Base-by-base conservation (phyloP, 2,329 filamentous ascomycete species). In the Cryphonectria naterciae region DNA sequence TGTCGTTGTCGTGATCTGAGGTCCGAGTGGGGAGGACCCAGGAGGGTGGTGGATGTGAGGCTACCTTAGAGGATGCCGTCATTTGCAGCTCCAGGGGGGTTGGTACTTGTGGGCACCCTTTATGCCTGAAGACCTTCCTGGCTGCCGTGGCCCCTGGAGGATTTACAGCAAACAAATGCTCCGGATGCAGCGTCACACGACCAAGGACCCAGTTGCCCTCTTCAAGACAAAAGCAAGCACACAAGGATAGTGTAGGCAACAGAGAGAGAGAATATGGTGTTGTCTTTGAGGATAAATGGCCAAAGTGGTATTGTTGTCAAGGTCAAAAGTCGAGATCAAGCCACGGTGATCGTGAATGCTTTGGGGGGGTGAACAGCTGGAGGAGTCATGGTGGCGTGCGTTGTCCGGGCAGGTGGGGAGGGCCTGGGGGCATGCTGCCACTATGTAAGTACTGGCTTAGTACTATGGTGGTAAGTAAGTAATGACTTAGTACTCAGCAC, bases 81-180 rank as follows among this genome's bases (percentile, higher is more conserved):
- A 65, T 65, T 49, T 43, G 43, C 63, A 65, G 63, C 43, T 52
- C 63, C 63, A 22, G 41, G 63, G 41, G 63, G 63, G 63, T 65
- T 35, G 39, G 61, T n/a, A 10, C 41, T 17, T 15, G 41, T 64
- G 25, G 37, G 61, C 61, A 64, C 61, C 61, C 28, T 32, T 39
- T 64, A 39, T n/a, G 41, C 63, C 25, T n/a, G 58, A 61, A 61
- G 58, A 65, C 39, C 63, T 49, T 22, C 41, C 39, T 64, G 41
- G 37, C 37, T 17, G 37, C 61, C 22, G 25, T 13, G n/a, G 39
- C 41, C 37, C 22, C 37, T 64, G 41, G 37, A 19, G 61, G 13
- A 39, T 64, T 32, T 22, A 25, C n/a, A 64, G 41, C 60, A 13
- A 13, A 39, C 19, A n/a, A 62, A 19, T n/a, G 60, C 60, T 41